Evolutionary conservation across 768 basidiomycete genomes (phyloP).

Genomic region (Clavaria fumosa): DNA sequence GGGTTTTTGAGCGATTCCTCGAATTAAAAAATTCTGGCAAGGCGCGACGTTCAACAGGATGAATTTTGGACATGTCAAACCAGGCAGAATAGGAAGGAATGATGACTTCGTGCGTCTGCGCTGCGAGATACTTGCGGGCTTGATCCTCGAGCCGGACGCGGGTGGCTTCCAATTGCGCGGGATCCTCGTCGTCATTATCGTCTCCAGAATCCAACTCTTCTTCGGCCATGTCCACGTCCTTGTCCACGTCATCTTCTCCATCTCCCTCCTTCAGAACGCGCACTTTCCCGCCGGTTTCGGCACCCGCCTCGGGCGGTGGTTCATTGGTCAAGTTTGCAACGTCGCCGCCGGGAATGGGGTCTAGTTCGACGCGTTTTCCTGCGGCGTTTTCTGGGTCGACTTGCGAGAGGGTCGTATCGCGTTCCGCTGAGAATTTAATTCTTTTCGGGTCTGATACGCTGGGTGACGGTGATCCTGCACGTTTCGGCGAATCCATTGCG

Average conservation of each 20-base stretch:
- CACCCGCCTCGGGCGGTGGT: constrained; percentile 20
- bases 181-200: constrained; percentile 76
- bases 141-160: constrained; percentile 70
- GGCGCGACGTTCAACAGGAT: constrained; percentile 80
- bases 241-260: constrained; percentile 57
- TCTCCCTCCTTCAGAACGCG: constrained; percentile 36
- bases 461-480: constrained; percentile 40
- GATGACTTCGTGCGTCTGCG: constrained; percentile 93
- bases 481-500: constrained; percentile 50
- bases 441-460: constrained; percentile 40
- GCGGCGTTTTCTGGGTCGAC: constrained; percentile 68
- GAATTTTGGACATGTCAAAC: constrained; percentile 93
- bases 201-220: constrained; percentile 68
- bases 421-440: constrained; percentile 37
- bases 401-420: constrained; percentile 49
- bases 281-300: constrained; percentile 30
- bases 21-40: constrained; percentile 98
- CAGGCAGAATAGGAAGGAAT: constrained; percentile 95
- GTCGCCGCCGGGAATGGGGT: constrained; percentile 66
- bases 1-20: constrained; percentile 88
- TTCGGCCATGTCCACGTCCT: constrained; percentile 54
- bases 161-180: constrained; percentile 68
- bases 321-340: constrained; percentile 57
- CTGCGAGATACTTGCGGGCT: constrained; percentile 87
- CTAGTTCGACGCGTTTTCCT: constrained; percentile 81